Percentiles rank a stretch among this genome's conserved stretches.
phyloP scores from a whole-genome alignment of 1,284 basidiomycete genomes.

The Marasmius fiardii region DNA sequence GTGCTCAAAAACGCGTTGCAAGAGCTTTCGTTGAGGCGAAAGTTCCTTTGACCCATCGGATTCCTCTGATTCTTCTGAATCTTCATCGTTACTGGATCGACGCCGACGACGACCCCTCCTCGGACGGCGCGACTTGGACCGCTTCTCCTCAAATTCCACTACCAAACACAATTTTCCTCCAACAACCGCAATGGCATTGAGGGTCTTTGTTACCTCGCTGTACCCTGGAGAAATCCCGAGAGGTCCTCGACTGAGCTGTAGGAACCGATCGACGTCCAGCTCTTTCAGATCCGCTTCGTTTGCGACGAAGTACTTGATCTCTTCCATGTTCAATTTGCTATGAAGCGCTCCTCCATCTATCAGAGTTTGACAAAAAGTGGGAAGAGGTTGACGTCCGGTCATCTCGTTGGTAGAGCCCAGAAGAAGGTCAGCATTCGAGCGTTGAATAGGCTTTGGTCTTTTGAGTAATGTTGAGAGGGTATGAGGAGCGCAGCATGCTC shows the following conservation, averaged over 20 bases:
- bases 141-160: background rate
- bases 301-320: background rate
- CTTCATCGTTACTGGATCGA: background rate
- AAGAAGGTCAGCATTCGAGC: background rate
- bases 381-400: background rate
- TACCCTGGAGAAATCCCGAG: background rate
- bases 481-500: background rate
- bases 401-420: background rate
- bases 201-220: background rate
- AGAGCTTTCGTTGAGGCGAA: background rate
- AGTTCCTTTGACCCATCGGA: background rate
- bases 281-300: background rate
- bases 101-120: background rate
- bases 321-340: background rate
- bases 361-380: background rate
- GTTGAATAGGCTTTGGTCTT: background rate
- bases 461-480: background rate
- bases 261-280: background rate
- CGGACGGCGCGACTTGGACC: background rate
- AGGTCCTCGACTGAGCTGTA: background rate
- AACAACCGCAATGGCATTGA: background rate
- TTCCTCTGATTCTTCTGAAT: background rate
- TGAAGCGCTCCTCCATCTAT: background rate
- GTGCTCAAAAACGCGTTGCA: slow-evolving; percentile 26
- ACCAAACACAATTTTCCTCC: background rate